Percentiles rank a stretch among this genome's conserved stretches.
Evolutionary conservation across 1,284 basidiomycete genomes (phyloP).

Genomic region (Cutaneotrichosporon spelunceum): DNA sequence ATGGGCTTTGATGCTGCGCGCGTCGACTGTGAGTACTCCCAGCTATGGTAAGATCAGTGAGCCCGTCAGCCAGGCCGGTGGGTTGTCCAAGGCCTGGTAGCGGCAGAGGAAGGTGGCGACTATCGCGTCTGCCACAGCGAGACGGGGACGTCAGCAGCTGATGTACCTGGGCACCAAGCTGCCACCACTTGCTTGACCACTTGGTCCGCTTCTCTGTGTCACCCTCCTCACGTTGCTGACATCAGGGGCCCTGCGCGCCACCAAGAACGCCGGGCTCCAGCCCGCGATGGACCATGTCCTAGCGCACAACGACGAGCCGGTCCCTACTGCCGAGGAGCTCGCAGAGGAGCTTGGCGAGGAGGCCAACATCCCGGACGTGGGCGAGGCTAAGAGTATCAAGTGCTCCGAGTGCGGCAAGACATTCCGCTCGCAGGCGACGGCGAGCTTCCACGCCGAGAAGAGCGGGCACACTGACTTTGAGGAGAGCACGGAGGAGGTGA

Average conservation of each 20-base stretch:
- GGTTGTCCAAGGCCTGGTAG: background rate
- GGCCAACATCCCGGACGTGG: slow-evolving; percentile 11
- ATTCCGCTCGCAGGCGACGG: slow-evolving; percentile 82
- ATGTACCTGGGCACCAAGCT: background rate
- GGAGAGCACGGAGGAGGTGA: slow-evolving; percentile 88
- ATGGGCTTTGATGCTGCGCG: slow-evolving; percentile 84
- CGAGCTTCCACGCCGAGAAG: slow-evolving; percentile 92
- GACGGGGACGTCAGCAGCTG: background rate
- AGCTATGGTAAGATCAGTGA: no score
- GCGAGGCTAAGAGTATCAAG: slow-evolving; percentile 40
- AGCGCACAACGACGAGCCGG: slow-evolving; percentile 67
- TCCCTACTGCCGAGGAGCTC: slow-evolving; percentile 60
- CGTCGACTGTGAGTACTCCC: slow-evolving; percentile 67
- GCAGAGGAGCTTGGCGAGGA: slow-evolving; percentile 43
- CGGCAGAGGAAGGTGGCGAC: background rate
- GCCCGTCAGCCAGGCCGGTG: no score
- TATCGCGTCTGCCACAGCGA: no score
- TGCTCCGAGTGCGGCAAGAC: slow-evolving; percentile 69
- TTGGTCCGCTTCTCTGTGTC: slow-evolving; percentile 1
- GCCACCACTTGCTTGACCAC: background rate
- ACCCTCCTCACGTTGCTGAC: background rate
- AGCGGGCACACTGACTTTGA: slow-evolving; percentile 92
- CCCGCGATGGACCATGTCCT: slow-evolving; percentile 85
- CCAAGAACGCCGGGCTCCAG: slow-evolving; percentile 69
- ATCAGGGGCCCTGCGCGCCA: slow-evolving; percentile 78